Evolutionary conservation across 2,329 filamentous ascomycete genomes (phyloP).

Genomic region (Endoconidiophora polonica): DNA sequence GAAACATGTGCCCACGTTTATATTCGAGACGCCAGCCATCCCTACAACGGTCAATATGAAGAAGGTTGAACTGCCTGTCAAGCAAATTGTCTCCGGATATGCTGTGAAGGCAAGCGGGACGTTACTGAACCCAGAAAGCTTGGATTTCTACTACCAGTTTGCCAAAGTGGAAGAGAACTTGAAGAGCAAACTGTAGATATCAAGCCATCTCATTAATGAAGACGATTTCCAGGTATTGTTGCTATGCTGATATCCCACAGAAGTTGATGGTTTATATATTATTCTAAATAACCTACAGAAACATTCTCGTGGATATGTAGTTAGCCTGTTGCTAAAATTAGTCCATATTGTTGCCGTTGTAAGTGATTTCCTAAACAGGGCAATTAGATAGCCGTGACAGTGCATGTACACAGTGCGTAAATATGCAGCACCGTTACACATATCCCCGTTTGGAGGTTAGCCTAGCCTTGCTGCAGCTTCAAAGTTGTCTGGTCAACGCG

Average conservation of each 20-base stretch:
- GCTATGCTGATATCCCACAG: no score
- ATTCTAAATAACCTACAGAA: no score
- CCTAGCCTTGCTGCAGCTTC: not conserved
- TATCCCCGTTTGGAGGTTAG: no score
- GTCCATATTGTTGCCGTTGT: not conserved
- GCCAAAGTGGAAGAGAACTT: slow-evolving; percentile 20
- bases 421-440: not conserved
- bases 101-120: slow-evolving; percentile 61
- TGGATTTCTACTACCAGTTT: slow-evolving; percentile 61
- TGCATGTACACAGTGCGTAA: not conserved
- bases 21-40: slow-evolving; percentile 69
- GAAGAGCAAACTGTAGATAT: not conserved
- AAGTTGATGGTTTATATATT: no score
- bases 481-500: not conserved
- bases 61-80: slow-evolving; percentile 71
- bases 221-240: no score
- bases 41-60: slow-evolving; percentile 72
- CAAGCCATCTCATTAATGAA: not conserved
- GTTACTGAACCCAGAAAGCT: slow-evolving; percentile 55
- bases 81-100: slow-evolving; percentile 65
- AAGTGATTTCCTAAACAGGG: not conserved
- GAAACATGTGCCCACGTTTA: slow-evolving; percentile 59
- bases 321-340: not conserved
- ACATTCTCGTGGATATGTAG: no score
- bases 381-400: not conserved